Percentiles rank a stretch among this genome's conserved stretches.
phyloP scores from a whole-genome alignment of 495 filamentous ascomycete genomes.

The Penicillium angulare region DNA sequence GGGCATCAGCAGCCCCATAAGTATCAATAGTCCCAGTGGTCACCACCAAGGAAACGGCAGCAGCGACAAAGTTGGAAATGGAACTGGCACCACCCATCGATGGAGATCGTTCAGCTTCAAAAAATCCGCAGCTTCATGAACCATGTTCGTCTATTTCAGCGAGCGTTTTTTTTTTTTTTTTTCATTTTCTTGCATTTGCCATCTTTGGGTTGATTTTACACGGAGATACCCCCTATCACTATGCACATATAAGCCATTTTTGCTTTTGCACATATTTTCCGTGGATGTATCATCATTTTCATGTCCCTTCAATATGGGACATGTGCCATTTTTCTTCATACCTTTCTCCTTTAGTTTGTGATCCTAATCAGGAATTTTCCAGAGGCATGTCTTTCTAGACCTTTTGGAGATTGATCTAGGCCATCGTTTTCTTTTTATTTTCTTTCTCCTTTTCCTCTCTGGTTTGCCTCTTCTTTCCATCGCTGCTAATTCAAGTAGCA shows the following conservation, averaged over 20 bases:
- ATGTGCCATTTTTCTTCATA: constrained; percentile 1
- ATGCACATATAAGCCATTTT: constrained; percentile 27
- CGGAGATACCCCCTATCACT: constrained; percentile 23
- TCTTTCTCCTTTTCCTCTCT: constrained; percentile 13
- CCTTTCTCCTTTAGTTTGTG: constrained; percentile 14
- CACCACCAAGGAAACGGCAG: too few relatives aligned
- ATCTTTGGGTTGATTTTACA: constrained; percentile 9
- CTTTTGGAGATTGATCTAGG: constrained; percentile 9
- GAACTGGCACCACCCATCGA: constrained; percentile 16
- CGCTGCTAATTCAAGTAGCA: constrained; percentile 18
- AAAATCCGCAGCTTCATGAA: constrained; percentile 22
- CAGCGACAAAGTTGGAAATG: neutral
- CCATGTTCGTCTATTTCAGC: constrained; percentile 10
- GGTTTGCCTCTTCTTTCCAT: constrained; percentile 6
- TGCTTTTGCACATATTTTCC: constrained; percentile 37
- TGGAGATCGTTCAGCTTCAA: constrained; percentile 33
- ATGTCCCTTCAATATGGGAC: constrained; percentile 18
- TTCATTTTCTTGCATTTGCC: constrained; percentile 16
- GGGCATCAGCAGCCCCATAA: neutral
- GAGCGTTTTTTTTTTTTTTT: constrained; percentile 19
- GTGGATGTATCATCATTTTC: constrained; percentile 40
- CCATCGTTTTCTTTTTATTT: constrained; percentile 6
- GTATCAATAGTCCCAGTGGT: neutral
- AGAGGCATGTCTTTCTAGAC: constrained; percentile 23
- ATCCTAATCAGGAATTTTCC: neutral